Conservation (phyloP, 108 stramenopile genomes). For the Nannochloropsis granulata region DNA sequence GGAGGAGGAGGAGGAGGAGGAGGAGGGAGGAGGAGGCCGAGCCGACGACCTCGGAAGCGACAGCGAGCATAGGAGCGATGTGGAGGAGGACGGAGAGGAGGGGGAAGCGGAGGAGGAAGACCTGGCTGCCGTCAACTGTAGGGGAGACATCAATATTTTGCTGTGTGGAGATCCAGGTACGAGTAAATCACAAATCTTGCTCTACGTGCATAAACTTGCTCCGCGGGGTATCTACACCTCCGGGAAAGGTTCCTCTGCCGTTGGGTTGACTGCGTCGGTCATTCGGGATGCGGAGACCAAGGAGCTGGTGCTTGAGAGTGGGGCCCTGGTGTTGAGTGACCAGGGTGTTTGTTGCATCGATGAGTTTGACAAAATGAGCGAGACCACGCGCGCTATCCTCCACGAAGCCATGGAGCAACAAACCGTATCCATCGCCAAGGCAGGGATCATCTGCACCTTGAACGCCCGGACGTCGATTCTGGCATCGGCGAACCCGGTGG, state of each 20-base stretch:
- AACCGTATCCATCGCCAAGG: conserved; percentile 93
- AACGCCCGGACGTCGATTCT: conserved; percentile 93
- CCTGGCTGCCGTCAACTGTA: background rate
- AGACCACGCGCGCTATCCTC: conserved; percentile 84
- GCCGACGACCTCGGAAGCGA: background rate
- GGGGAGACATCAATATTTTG: conserved; percentile 96
- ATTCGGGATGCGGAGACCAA: conserved; percentile 95
- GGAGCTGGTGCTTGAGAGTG: conserved; percentile 88
- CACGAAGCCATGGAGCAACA: conserved; percentile 99
- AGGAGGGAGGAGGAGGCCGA: background rate
- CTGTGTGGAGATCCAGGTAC: conserved; percentile 97
- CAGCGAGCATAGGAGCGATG: background rate
- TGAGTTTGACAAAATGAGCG: conserved; percentile 97
- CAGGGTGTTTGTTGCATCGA: conserved; percentile 92
- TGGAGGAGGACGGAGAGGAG: background rate
- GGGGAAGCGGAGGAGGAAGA: background rate
- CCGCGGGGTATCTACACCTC: conserved; percentile 95
- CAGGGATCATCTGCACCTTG: conserved; percentile 93
- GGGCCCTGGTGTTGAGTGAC: conserved; percentile 92
- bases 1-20: conserved; percentile 41
- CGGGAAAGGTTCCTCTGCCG: conserved; percentile 90
- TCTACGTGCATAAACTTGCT: conserved; percentile 88
- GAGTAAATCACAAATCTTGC: conserved; percentile 86
- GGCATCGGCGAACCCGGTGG: conserved; percentile 93
- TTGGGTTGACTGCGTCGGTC: conserved; percentile 95